A percentile compares a stretch with the other conserved stretches of the same genome.
These are phyloP conservation scores for Nectriaceae sp. DNA, from an alignment of 2,329 filamentous ascomycete genomes.

Conservation along the genomic window DNA sequence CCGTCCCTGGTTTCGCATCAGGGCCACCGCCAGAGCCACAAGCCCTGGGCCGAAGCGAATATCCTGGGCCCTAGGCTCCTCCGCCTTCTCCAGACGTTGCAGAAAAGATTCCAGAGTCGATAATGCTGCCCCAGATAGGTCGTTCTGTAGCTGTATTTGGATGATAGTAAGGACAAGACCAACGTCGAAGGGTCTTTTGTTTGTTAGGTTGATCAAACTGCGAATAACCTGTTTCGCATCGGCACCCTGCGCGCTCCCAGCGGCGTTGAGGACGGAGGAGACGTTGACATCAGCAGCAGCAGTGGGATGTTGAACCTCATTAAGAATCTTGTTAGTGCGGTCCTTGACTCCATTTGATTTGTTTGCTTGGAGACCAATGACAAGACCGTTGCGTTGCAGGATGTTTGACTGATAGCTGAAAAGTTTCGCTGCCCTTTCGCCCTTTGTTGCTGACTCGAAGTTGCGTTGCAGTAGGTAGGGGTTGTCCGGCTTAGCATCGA, in stretches of 20 bases:
- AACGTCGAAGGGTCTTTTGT: constrained; percentile 76
- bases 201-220: constrained; percentile 67
- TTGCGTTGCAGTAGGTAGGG: constrained; percentile 68
- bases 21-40: constrained; percentile 74
- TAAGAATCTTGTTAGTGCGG: constrained; percentile 47
- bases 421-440: constrained; percentile 60
- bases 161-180: constrained; percentile 78
- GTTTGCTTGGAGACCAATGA: constrained; percentile 65
- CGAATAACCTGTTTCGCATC: constrained; percentile 70
- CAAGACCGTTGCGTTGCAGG: constrained; percentile 61
- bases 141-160: constrained; percentile 75
- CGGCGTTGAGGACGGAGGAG: constrained; percentile 62
- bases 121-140: constrained; percentile 73
- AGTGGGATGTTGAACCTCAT: constrained; percentile 28
- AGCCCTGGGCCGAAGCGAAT: constrained; percentile 83
- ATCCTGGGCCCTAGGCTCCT: constrained; percentile 58
- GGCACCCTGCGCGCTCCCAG: constrained; percentile 67
- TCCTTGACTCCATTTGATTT: constrained; percentile 65
- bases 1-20: constrained; percentile 77
- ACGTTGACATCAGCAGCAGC: constrained; percentile 37
- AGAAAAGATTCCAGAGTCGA: constrained; percentile 77
- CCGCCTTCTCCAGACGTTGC: constrained; percentile 66
- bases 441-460: constrained; percentile 52
- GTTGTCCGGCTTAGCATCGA: constrained; percentile 52
- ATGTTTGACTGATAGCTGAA: constrained; percentile 68